Percentiles rank a stretch among this genome's conserved stretches.
These are phyloP conservation scores for Paraphaeosphaeria sporulosa DNA, from an alignment of 2,329 filamentous ascomycete genomes.

Conservation along the genomic window DNA sequence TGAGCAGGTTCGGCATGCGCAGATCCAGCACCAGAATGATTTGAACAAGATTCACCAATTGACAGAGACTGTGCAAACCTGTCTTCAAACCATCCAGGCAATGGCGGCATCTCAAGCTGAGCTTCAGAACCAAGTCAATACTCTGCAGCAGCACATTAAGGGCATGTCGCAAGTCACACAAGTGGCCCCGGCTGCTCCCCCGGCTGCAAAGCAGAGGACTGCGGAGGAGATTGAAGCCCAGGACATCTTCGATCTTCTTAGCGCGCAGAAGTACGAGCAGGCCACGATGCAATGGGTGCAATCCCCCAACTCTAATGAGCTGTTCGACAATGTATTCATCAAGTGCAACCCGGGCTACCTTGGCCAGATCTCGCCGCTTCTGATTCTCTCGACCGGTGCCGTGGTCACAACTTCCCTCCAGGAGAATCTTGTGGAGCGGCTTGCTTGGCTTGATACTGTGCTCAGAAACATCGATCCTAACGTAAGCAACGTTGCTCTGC, in stretches of 20 bases:
- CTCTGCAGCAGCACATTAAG: slow-evolving; percentile 50
- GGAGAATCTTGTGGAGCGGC: slow-evolving; percentile 61
- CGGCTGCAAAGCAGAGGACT: slow-evolving; percentile 54
- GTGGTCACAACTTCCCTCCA: slow-evolving; percentile 66
- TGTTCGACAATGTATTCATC: slow-evolving; percentile 70
- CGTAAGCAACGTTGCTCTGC: slow-evolving; percentile 49
- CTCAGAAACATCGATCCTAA: slow-evolving; percentile 62
- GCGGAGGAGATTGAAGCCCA: slow-evolving; percentile 66
- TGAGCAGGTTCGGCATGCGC: slow-evolving; percentile 60
- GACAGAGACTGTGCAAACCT: slow-evolving; percentile 69
- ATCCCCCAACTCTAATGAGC: slow-evolving; percentile 63
- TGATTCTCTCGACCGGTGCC: slow-evolving; percentile 67
- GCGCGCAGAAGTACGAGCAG: slow-evolving; percentile 58
- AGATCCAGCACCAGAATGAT: slow-evolving; percentile 61
- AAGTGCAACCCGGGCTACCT: slow-evolving; percentile 65
- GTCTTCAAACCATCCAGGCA: slow-evolving; percentile 73
- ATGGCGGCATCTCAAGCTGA: slow-evolving; percentile 74
- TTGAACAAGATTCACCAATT: slow-evolving; percentile 75
- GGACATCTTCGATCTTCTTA: slow-evolving; percentile 68
- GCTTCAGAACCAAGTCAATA: slow-evolving; percentile 66
- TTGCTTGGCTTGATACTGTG: slow-evolving; percentile 66
- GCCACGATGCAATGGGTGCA: slow-evolving; percentile 67
- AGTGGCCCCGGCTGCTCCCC: slow-evolving; percentile 44
- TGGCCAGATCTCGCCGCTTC: slow-evolving; percentile 62
- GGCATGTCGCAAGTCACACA: slow-evolving; percentile 33